phyloP scores from a whole-genome alignment of 495 filamentous ascomycete species.

The Trypethelium eluteriae region DNA sequence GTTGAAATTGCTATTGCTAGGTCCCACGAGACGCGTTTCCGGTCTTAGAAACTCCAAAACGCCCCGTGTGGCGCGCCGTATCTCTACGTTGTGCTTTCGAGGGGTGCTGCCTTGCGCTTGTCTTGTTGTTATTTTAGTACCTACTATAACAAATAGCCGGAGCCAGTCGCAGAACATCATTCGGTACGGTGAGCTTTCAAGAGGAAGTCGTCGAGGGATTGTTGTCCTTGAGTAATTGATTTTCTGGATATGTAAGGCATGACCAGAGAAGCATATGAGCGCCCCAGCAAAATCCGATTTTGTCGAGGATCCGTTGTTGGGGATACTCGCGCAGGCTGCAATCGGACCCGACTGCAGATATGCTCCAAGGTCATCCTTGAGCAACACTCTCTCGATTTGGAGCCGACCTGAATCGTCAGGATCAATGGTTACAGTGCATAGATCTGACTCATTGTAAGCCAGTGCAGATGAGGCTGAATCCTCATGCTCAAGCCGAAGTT shows the following conservation, averaged over 20 bases:
- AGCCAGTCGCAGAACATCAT: constrained; percentile 48
- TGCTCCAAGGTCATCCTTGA: constrained; percentile 24
- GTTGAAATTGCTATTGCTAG: background rate
- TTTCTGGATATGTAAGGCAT: constrained; percentile 45
- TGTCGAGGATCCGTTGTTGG: constrained; percentile 11
- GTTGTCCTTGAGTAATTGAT: constrained; percentile 41
- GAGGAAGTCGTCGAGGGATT: constrained; percentile 45
- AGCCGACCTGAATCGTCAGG: constrained; percentile 13
- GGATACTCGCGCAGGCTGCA: constrained; percentile 22
- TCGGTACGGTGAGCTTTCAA: constrained; percentile 45
- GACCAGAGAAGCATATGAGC: constrained; percentile 28
- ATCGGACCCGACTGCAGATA: constrained; percentile 24
- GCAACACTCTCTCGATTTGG: constrained; percentile 28
- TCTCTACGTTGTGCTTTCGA: background rate
- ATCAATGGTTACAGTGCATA: constrained; percentile 14
- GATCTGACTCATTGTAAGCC: constrained; percentile 23
- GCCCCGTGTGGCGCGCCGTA: constrained; percentile 22
- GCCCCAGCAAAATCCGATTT: constrained; percentile 32
- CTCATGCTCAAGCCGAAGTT: background rate
- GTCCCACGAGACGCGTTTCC: no score
- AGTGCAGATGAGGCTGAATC: constrained; percentile 15
- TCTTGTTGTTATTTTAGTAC: constrained; percentile 30
- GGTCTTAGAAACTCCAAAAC: constrained; percentile 8
- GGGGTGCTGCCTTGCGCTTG: constrained; percentile 16
- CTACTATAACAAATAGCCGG: constrained; percentile 46